Evolutionary conservation across 371 early-diverging fungal genomes (phyloP).

Genomic region (Rhizopus arrhizus): DNA sequence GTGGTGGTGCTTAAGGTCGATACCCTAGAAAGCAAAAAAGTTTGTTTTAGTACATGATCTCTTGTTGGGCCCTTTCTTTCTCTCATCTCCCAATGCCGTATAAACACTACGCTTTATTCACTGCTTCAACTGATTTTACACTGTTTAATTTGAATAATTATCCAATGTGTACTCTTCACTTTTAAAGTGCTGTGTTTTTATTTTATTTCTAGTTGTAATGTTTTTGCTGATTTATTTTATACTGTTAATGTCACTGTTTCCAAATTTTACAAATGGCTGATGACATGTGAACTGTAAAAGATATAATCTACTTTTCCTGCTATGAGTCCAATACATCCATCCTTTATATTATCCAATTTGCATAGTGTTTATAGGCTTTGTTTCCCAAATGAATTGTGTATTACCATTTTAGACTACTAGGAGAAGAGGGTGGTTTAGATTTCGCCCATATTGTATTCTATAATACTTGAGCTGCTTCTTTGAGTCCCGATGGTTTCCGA

Average conservation of each 20-base stretch:
- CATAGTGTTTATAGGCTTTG: neutral
- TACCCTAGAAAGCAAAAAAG: conserved; percentile 67
- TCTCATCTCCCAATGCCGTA: neutral
- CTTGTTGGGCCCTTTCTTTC: neutral
- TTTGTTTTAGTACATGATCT: neutral
- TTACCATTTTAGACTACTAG: conserved; percentile 33
- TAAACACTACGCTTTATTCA: conserved; percentile 1
- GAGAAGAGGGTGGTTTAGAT: conserved; percentile 27
- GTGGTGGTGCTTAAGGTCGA: conserved; percentile 95
- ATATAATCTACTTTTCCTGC: too few species aligned
- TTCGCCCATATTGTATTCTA: conserved; percentile 11
- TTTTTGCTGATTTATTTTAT: too few species aligned
- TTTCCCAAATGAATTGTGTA: neutral
- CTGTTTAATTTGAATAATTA: neutral
- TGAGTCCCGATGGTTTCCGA: neutral
- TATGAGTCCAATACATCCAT: neutral
- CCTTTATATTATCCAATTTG: neutral
- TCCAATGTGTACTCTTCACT: too few species aligned
- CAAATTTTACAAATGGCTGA: too few species aligned
- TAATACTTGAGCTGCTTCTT: neutral
- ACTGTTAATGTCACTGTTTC: too few species aligned
- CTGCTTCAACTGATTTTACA: neutral
- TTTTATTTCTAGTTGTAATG: too few species aligned
- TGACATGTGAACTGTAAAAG: too few species aligned
- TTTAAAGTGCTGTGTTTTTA: too few species aligned